Evolutionary conservation across 768 basidiomycete species (phyloP).

Genomic region (Kwoniella sp.): DNA sequence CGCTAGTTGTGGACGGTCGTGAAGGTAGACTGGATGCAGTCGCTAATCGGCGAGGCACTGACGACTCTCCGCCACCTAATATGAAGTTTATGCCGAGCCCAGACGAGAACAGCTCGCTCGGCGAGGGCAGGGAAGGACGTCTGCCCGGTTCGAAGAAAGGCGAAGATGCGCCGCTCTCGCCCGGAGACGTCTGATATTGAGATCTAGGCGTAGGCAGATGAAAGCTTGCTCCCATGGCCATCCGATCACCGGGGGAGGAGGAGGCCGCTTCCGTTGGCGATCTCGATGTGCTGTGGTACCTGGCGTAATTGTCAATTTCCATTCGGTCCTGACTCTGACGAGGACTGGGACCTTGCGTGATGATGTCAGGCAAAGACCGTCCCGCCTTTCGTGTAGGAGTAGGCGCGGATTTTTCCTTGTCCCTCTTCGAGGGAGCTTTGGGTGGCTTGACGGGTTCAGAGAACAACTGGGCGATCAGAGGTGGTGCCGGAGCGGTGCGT

Average conservation of each 20-base stretch:
- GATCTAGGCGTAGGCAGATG: slow-evolving; percentile 15
- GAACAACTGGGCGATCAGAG: slow-evolving; percentile 13
- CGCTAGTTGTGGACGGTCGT: not conserved
- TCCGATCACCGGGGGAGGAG: not conserved
- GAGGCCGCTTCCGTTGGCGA: not conserved
- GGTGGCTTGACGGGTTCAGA: not conserved
- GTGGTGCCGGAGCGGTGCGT: slow-evolving; percentile 5
- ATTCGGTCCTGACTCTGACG: not conserved
- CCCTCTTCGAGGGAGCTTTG: slow-evolving; percentile 8
- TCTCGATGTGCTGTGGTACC: not conserved
- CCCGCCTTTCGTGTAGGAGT: not conserved
- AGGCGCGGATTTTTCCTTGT: not conserved
- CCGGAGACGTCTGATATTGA: not conserved
- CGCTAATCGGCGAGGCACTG: not conserved
- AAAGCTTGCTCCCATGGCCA: not conserved
- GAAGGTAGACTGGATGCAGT: not conserved
- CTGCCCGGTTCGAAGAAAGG: not conserved
- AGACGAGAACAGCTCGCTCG: not conserved
- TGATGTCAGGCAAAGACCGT: not conserved
- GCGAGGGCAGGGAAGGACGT: not conserved
- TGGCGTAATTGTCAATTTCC: slow-evolving; percentile 1
- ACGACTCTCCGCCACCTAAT: not conserved
- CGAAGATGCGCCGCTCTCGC: not conserved
- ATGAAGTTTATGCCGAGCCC: not conserved
- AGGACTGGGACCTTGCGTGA: not conserved